Evolutionary conservation across 441 rosid genomes (phyloP).

Genomic region (Croton setiger): DNA sequence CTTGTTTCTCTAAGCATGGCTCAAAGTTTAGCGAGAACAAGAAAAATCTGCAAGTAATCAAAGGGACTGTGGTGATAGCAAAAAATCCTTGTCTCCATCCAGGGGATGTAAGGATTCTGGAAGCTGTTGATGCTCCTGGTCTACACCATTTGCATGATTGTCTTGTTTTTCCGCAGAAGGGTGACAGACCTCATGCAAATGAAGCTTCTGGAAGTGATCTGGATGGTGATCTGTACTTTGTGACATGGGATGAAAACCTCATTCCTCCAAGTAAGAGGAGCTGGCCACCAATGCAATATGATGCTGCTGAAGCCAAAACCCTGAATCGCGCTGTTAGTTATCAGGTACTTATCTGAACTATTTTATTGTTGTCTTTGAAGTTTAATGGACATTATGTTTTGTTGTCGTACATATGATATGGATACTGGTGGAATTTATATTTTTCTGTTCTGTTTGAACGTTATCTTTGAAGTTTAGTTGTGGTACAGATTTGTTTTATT

Average conservation of each 20-base stretch:
- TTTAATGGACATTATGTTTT: neutral
- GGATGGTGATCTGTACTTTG: conserved; percentile 90
- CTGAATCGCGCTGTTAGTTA: conserved; percentile 46
- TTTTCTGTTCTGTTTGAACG: too few relatives aligned
- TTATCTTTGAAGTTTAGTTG: too few relatives aligned
- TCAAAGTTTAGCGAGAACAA: conserved; percentile 52
- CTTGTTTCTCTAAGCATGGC: conserved; percentile 77
- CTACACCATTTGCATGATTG: conserved; percentile 78
- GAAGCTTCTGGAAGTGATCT: conserved; percentile 99
- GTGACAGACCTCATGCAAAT: conserved; percentile 84
- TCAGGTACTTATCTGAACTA: conserved; percentile 41
- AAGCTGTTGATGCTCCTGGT: conserved; percentile 81
- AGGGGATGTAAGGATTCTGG: conserved; percentile 82
- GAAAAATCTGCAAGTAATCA: conserved; percentile 56
- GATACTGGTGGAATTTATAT: too few relatives aligned
- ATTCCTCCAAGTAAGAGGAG: conserved; percentile 80
- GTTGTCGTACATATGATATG: too few relatives aligned
- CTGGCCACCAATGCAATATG: conserved; percentile 67
- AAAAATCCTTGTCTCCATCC: conserved; percentile 99
- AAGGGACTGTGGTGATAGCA: conserved; percentile 70
- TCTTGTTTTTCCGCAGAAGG: conserved; percentile 85
- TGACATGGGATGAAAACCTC: conserved; percentile 85
- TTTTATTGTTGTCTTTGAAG: neutral
- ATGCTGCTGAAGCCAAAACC: conserved; percentile 37
- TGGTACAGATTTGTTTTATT: too few relatives aligned